Evolutionary conservation across 257 asterid genomes (phyloP), one percentile per base, ranked within the genome.

Genomic region (Misopates orontium): DNA sequence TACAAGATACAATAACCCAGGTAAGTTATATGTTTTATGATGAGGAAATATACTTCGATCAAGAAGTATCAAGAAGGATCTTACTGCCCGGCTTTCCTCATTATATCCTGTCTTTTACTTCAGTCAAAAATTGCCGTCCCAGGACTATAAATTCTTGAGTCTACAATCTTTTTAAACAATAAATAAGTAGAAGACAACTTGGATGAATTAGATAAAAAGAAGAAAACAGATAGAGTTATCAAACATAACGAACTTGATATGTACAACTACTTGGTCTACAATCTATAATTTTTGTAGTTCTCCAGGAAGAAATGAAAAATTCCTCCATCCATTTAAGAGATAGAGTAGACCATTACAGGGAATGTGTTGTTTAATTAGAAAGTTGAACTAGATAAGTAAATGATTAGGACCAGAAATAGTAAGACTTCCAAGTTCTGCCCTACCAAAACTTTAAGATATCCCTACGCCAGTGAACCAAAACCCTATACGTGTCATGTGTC

Each of bases 51-150:
- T 80, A 91, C 98, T 80, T 93, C 99, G 58, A 93, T 82, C 66
- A 85, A 84, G 79, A 93, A 90, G 78, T 86, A 93, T 68, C 99
- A 97, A 4, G 99, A 90, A 59, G 96, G 84, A 75, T 88, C 85
- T 57, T 69, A 62, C 68, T 66, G 68, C 51, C 83, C 92, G 0
- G 88, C 87, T 74, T 73, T 87, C 67, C 67, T 80, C 97, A 90
- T 86, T 82, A 82, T 73, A 90, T 93, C 68, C 72, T 84, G 83
- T 93, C 97, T 77, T 79, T 83, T 60, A 85, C 78, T 72, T 87
- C 97, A 11, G 95, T 90, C 85, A 93, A 75, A 71, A 80, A 80
- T 69, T 93, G 99, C 64, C 77, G 83, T 68, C 97, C 97, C 13
- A 93, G 84, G 57, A 87, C 91, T 75, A 87, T 69, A 71, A 93